Evolutionary conservation across 75 land plant species (phyloP), one percentile per base, ranked within the genome.

Genomic region (Selaginella moellendorffii): DNA sequence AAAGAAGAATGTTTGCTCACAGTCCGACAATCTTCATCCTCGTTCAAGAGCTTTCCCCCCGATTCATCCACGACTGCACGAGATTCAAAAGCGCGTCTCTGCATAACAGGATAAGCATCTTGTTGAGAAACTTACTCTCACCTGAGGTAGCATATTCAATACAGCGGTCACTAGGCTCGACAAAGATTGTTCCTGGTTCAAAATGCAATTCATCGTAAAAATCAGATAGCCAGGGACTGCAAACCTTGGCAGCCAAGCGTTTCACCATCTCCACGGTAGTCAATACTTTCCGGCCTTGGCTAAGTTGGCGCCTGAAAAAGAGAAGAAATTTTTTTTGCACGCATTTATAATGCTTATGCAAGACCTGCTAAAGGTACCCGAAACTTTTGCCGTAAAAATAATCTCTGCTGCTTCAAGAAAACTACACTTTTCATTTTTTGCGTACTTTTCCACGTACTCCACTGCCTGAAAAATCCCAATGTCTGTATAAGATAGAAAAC

Each of bases 321-420:
- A n/a, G n/a, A n/a, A n/a, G n/a, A n/a, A 64, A 29, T 5, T 29
- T 19, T 23, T 12, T 18, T 21, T 28, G 17, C 31, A 2, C 14
- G 8, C 20, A 9, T 29, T 28, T 2, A 30, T 17, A 2, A n/a
- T n/a, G n/a, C n/a, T n/a, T n/a, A n/a, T n/a, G n/a, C n/a, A n/a
- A n/a, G n/a, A 91, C 98, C 98, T 93, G 71, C 72, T 88, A 53
- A 93, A 93, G 63, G 86, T 93, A 63, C 96, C 98, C 0, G 96
- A 93, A 52, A 93, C 65, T 74, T 93, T 93, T 54, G 98, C 86
- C 36, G 65, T 68, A 54, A 93, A 93, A 20, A 93, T 80, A 28
- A 76, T 83, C 56, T 42, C 53, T 31, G 98, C 89, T 60, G 87
- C 90, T 62, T 82, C 69, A 52, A 81, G 19, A 72, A 93, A 93